These are phyloP conservation scores for Penicillium lagena DNA, from an alignment of 495 filamentous ascomycete species.

Conservation along the genomic window DNA sequence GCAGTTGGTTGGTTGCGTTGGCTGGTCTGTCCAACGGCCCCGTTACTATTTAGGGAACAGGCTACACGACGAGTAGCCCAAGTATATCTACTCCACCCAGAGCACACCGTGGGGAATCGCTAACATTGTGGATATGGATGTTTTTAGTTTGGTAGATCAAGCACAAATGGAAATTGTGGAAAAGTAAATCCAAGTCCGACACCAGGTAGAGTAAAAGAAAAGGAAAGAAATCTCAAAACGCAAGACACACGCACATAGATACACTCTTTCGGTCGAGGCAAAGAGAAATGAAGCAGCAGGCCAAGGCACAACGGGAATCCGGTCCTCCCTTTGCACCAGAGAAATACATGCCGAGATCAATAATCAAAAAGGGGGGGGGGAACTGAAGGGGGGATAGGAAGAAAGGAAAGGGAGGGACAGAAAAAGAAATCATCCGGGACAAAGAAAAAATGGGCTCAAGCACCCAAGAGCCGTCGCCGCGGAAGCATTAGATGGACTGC, in stretches of 20 bases:
- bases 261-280: slow-evolving; percentile 25
- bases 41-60: not conserved
- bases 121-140: too few relatives aligned
- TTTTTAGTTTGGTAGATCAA: not conserved
- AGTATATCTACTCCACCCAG: not conserved
- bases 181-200: slow-evolving; percentile 17
- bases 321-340: not conserved
- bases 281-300: slow-evolving; percentile 21
- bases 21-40: not conserved
- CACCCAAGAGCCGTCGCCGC: slow-evolving; percentile 3
- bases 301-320: slow-evolving; percentile 2
- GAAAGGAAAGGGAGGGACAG: slow-evolving; percentile 23
- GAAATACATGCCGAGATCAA: slow-evolving; percentile 35
- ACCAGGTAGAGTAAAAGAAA: slow-evolving; percentile 12
- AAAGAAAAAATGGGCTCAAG: slow-evolving; percentile 4
- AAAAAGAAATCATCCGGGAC: slow-evolving; percentile 20
- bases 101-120: too few relatives aligned
- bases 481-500: slow-evolving; percentile 1
- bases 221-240: slow-evolving; percentile 8
- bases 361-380: slow-evolving; percentile 22
- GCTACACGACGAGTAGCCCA: not conserved
- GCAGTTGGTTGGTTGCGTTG: too few relatives aligned
- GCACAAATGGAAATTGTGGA: slow-evolving; percentile 21
- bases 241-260: slow-evolving; percentile 23
- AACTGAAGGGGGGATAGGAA: slow-evolving; percentile 11